Evolutionary conservation across 1,284 basidiomycete species (phyloP).

Genomic region (Leccinum solheimii): DNA sequence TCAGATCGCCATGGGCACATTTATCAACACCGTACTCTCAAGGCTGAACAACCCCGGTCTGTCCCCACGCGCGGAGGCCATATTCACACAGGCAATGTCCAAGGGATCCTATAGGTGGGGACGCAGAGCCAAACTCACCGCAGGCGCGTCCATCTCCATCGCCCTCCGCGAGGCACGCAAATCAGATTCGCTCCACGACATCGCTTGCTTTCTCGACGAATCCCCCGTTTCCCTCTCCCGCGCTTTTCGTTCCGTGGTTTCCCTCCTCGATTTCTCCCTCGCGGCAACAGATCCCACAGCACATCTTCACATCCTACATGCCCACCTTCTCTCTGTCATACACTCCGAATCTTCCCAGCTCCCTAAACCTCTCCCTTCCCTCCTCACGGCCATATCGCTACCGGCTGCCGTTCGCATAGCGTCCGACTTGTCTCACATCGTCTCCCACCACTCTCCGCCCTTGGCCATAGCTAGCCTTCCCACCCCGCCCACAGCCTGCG

Average conservation of each 20-base stretch:
- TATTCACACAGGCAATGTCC: constrained; percentile 66
- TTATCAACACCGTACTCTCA: constrained; percentile 57
- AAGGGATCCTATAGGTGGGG: constrained; percentile 66
- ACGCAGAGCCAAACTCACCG: constrained; percentile 60
- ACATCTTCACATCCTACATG: constrained; percentile 47
- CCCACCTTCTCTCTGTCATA: constrained; percentile 44
- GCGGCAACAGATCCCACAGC: constrained; percentile 38
- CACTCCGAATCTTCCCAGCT: constrained; percentile 37
- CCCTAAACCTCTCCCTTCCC: constrained; percentile 39
- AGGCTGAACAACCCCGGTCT: constrained; percentile 57
- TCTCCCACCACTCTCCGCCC: constrained; percentile 44
- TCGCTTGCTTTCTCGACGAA: constrained; percentile 64
- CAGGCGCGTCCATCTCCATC: constrained; percentile 64
- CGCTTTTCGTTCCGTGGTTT: constrained; percentile 52
- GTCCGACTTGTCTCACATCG: constrained; percentile 51
- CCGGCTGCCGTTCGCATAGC: constrained; percentile 54
- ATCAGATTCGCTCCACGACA: constrained; percentile 63
- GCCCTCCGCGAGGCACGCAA: constrained; percentile 66
- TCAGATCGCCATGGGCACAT: constrained; percentile 61
- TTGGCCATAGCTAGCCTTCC: constrained; percentile 41
- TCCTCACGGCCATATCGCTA: constrained; percentile 45
- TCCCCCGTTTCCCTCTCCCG: constrained; percentile 53
- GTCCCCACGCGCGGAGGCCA: constrained; percentile 56
- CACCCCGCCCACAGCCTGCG: constrained; percentile 59
- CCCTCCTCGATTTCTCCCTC: constrained; percentile 39